Conservation (phyloP, 1,284 basidiomycete species). For the Puccinia horiana region DNA sequence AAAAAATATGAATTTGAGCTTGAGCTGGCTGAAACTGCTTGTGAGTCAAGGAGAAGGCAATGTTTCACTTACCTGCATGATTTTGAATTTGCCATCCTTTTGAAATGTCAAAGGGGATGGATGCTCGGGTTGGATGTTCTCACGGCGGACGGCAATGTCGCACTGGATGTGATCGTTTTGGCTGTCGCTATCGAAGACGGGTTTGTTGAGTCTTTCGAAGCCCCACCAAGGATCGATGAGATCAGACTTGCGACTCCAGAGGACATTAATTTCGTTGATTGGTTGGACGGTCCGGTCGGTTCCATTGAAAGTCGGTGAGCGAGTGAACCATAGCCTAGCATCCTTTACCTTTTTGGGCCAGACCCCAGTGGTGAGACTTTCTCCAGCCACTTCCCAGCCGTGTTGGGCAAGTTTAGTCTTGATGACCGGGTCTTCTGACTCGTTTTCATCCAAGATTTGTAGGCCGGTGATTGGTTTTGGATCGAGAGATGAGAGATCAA, state of each 20-base stretch:
- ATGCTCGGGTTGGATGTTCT: slow-evolving; percentile 1
- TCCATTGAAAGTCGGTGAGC: slow-evolving; percentile 26
- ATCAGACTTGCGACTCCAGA: slow-evolving; percentile 24
- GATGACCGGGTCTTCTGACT: not conserved
- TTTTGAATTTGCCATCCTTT: slow-evolving; percentile 41
- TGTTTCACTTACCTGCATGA: slow-evolving; percentile 32
- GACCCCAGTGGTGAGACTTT: slow-evolving; percentile 31
- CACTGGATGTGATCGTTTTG: slow-evolving; percentile 17
- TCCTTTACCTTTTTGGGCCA: slow-evolving; percentile 35
- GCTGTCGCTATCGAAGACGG: slow-evolving; percentile 35
- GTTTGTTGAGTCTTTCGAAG: slow-evolving; percentile 37
- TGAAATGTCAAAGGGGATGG: slow-evolving; percentile 15
- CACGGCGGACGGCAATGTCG: slow-evolving; percentile 38
- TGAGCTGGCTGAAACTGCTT: not conserved
- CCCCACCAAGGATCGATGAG: slow-evolving; percentile 41
- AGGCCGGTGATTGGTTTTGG: slow-evolving; percentile 40
- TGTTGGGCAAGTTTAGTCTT: slow-evolving; percentile 5
- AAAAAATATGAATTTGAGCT: not conserved
- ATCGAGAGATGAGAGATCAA: slow-evolving; percentile 14
- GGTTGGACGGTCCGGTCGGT: slow-evolving; percentile 10
- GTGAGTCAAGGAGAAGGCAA: not conserved
- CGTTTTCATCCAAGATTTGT: slow-evolving; percentile 18
- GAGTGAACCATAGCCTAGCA: slow-evolving; percentile 37
- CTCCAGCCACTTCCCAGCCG: slow-evolving; percentile 35
- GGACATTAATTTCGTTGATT: slow-evolving; percentile 41